Evolutionary conservation across 805 yeast species (phyloP), one percentile per base, ranked within the genome.

Genomic region (Metschnikowia lochheadii): DNA sequence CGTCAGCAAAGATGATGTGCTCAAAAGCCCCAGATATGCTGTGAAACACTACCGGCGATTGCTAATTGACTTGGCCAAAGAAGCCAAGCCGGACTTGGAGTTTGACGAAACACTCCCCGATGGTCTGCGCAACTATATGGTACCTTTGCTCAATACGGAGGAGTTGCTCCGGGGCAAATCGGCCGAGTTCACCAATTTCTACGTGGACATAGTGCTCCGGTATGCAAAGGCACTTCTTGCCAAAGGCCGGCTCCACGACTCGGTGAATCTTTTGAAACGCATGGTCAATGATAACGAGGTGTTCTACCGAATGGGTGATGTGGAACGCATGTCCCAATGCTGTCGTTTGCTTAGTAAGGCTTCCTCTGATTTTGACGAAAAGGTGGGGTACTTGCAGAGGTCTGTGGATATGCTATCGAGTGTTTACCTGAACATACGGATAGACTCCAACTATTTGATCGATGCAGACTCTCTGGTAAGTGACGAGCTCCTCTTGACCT

Each of bases 1-100:
- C 17, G 64, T 73, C 40, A 69, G 72, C 52, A 73, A 73, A 52
- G 78, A 73, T 54, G 78, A 73, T 50, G 75, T 69, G 17, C 59
- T 73, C 50, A 61, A 58, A 45, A 67, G 72, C 49, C 78, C 78
- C 20, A 58, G 75, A 36, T 65, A 69, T 52, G 74, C 78, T 6
- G 75, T 68, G 3, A 73, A 73, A 51, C 77, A 73, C 58, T 73
- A 73, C 56, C 54, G 75, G 40, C 59, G 75, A 49, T 56, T 73
- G 8, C 57, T 73, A 42, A 55, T 70, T 8, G 69, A 69, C 40
- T 50, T 73, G 50, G 73, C 73, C 18, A 59, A 59, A 33, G 58
- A 57, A 33, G 67, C 49, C 11, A 56, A 62, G 42, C 63, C 68
- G 3, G 54, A 56, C n/a, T 36, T 65, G 15, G 63, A 57, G 2